Conservation (phyloP, 352 stramenopile species). For the Pythium volutum region DNA sequence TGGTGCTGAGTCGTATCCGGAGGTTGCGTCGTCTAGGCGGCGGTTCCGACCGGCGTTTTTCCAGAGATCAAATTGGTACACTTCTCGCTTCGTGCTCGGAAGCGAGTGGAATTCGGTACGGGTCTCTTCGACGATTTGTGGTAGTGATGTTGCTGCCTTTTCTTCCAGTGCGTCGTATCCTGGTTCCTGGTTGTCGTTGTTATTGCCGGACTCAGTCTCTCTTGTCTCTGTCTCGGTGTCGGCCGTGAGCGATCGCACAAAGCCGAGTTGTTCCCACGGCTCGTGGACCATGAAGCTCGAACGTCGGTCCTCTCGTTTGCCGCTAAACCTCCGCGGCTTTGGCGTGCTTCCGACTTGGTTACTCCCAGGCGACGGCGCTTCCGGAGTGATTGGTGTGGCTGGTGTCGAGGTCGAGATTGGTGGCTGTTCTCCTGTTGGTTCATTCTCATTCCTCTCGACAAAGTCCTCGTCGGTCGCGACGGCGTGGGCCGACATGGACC, state of each 20-base stretch:
- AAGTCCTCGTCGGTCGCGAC: not conserved
- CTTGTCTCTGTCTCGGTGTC: not conserved
- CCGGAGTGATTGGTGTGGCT: not conserved
- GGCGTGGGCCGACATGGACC: slow-evolving; percentile 11
- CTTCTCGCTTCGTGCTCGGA: slow-evolving; percentile 12
- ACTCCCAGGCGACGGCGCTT: slow-evolving; percentile 4
- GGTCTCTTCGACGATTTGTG: slow-evolving; percentile 7
- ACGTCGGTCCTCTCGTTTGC: slow-evolving; percentile 35
- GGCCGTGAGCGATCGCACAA: slow-evolving; percentile 23
- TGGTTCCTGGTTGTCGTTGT: slow-evolving; percentile 25
- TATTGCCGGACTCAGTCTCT: not conserved
- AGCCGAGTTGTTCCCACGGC: slow-evolving; percentile 45
- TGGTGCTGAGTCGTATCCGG: slow-evolving; percentile 21
- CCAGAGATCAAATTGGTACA: slow-evolving; percentile 61
- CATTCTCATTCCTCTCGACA: not conserved
- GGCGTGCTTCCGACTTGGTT: slow-evolving; percentile 13
- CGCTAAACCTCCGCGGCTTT: slow-evolving; percentile 12
- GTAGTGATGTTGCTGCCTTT: slow-evolving; percentile 7
- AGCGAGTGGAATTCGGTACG: not conserved
- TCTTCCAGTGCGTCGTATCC: slow-evolving; percentile 20
- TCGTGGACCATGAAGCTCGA: slow-evolving; percentile 65
- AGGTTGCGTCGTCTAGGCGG: slow-evolving; percentile 47
- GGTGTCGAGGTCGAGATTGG: not conserved
- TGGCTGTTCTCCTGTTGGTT: not conserved
- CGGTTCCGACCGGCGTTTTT: slow-evolving; percentile 45